Conservation (phyloP, 2,329 filamentous ascomycete genomes). For the Emmonsiellopsis sp. region DNA sequence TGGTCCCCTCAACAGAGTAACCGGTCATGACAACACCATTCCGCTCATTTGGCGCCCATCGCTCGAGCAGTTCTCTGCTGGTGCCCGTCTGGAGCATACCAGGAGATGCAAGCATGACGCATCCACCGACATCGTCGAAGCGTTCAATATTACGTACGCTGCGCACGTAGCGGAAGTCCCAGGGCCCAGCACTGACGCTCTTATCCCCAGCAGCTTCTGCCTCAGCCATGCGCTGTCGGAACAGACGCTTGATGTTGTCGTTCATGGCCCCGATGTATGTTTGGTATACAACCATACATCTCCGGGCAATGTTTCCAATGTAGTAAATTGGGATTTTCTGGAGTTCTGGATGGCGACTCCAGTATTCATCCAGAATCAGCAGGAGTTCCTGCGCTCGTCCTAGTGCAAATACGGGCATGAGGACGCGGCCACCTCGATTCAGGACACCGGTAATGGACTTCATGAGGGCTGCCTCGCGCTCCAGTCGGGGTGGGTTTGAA, state of each 20-base stretch:
- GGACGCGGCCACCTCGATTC: slow-evolving; percentile 80
- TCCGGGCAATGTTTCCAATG: slow-evolving; percentile 84
- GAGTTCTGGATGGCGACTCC: slow-evolving; percentile 78
- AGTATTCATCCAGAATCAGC: slow-evolving; percentile 93
- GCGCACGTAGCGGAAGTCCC: slow-evolving; percentile 93
- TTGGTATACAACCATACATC: slow-evolving; percentile 98
- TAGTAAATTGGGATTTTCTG: slow-evolving; percentile 96
- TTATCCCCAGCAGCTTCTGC: slow-evolving; percentile 75
- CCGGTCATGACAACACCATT: slow-evolving; percentile 99
- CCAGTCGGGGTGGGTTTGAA: slow-evolving; percentile 79
- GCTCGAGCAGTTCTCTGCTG: slow-evolving; percentile 80
- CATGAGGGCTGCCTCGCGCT: slow-evolving; percentile 89
- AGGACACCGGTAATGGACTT: slow-evolving; percentile 87
- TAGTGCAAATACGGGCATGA: slow-evolving; percentile 93
- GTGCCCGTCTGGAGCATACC: slow-evolving; percentile 98
- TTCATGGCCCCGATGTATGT: slow-evolving; percentile 99
- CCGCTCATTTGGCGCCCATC: slow-evolving; percentile 92
- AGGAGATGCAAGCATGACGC: slow-evolving; percentile 93
- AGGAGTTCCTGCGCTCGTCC: slow-evolving; percentile 89
- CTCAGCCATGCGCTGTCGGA: slow-evolving; percentile 83
- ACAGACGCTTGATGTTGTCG: slow-evolving; percentile 95
- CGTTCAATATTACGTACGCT: slow-evolving; percentile 87
- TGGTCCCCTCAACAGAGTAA: slow-evolving; percentile 96
- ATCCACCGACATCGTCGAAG: slow-evolving; percentile 91
- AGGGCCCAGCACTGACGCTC: slow-evolving; percentile 61